A percentile compares a stretch with the other conserved stretches of the same genome.
phyloP scores from a whole-genome alignment of 2,329 filamentous ascomycete species.

The Teratosphaeria zuluensis region DNA sequence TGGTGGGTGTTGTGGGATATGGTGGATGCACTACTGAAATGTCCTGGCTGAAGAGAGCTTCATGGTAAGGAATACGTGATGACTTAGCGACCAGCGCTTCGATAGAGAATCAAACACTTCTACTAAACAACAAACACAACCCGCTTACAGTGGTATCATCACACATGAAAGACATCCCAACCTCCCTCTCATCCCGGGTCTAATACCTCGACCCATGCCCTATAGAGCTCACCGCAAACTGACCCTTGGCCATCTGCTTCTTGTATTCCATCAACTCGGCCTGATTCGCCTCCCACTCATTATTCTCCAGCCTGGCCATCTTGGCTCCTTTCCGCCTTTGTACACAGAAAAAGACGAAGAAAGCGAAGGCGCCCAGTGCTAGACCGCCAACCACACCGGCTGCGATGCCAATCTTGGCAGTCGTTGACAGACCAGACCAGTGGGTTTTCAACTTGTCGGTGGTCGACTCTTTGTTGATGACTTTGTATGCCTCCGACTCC shows the following conservation, averaged over 20 bases:
- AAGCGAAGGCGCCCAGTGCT: constrained; percentile 23
- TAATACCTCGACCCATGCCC: constrained; percentile 8
- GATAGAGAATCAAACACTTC: neutral
- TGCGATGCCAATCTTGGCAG: constrained; percentile 41
- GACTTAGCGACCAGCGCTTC: neutral
- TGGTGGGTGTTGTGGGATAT: no score
- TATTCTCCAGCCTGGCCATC: constrained; percentile 39
- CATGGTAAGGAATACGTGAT: neutral
- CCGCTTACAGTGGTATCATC: constrained; percentile 1
- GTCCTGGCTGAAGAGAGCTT: neutral
- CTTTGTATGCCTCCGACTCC: constrained; percentile 20
- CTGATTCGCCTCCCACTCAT: constrained; percentile 34
- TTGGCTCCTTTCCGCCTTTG: constrained; percentile 42
- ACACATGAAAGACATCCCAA: neutral
- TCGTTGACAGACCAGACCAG: constrained; percentile 35
- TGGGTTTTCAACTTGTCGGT: constrained; percentile 32
- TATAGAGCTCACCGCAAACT: constrained; percentile 4
- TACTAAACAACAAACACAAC: neutral
- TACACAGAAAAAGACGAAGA: constrained; percentile 38
- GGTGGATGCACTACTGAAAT: neutral
- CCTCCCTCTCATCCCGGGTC: neutral
- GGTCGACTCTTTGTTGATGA: constrained; percentile 31
- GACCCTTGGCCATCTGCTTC: constrained; percentile 7
- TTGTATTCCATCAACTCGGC: constrained; percentile 25
- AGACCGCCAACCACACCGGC: constrained; percentile 34